A percentile compares a stretch with the other conserved stretches of the same genome.
Conservation (phyloP, 441 rosid species). For the Eutrema salsugineum region DNA sequence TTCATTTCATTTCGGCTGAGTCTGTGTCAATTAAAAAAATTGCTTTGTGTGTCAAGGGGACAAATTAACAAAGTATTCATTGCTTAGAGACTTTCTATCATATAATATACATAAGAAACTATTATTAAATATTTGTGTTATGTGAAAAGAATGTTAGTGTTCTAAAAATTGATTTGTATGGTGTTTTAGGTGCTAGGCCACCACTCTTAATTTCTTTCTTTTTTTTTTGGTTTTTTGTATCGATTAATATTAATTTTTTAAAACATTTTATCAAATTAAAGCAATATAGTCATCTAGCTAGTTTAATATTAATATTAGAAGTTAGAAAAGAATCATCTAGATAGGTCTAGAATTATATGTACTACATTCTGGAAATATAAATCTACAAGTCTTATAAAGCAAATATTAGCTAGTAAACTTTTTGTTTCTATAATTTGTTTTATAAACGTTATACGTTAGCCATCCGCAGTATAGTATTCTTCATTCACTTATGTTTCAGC, state of each 20-base stretch:
- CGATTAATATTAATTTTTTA: no score
- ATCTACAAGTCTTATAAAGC: background rate
- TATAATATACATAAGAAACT: background rate
- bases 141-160: constrained; percentile 1
- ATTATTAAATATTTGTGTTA: background rate
- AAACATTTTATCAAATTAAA: background rate
- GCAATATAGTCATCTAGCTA: background rate
- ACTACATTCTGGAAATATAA: background rate
- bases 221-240: no score
- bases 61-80: constrained; percentile 26
- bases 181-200: constrained; percentile 24
- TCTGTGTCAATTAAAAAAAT: background rate
- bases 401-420: no score
- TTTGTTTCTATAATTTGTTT: no score
- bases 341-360: background rate
- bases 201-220: no score
- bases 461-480: background rate
- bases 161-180: background rate
- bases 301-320: no score
- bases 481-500: background rate
- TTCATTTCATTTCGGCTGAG: constrained; percentile 25
- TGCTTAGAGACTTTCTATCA: constrained; percentile 16
- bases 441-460: background rate
- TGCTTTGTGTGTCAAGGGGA: constrained; percentile 4
- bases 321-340: no score